Evolutionary conservation across 345 rosid genomes (phyloP), one percentile per base, ranked within the genome.

Genomic region (Gossypium sturtianum): DNA sequence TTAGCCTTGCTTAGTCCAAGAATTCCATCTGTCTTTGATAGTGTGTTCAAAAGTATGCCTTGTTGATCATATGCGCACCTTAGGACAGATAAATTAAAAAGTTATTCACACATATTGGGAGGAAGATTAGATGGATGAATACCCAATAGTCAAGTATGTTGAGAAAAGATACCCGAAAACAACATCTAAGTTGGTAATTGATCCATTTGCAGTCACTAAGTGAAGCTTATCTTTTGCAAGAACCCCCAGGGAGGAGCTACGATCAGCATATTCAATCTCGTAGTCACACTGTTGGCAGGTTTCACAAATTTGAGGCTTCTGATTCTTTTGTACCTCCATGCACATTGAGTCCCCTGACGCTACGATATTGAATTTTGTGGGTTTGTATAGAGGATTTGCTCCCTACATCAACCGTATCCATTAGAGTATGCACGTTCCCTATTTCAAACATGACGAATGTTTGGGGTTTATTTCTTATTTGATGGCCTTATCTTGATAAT

Each of bases 31-130:
- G 98, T 91, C 87, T 84, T 87, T 56, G 82, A 80, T 78, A 94
- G 83, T 74, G 92, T 83, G 74, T 86, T 84, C 54, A 94, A 84
- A 54, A 94, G 88, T 70, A 81, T 63, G 12, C 97, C 97, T 91
- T 88, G 98, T 80, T 94, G 98, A 85, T 94, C 97, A 84, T 92
- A 94, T 66, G 91, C 98, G 72, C 98, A 94, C 86, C 98, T 94
- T 75, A 74, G 10, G 69, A 72, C 5, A 52, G 66, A 78, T 29
- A 49, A 7, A 77, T 19, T 2, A 15, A 66, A 54, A 44, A 66
- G 16, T 38, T 54, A 54, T 57, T 51, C 34, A 22, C 41, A 20
- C 61, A 52, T 34, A 72, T 25, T 56, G 57, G 22, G 7, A 65
- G 53, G 44, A 74, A 56, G 67, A 71, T 10, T 54, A 52, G 9